Conservation (phyloP, 1,284 basidiomycete genomes). For the Agroathelia rolfsii region DNA sequence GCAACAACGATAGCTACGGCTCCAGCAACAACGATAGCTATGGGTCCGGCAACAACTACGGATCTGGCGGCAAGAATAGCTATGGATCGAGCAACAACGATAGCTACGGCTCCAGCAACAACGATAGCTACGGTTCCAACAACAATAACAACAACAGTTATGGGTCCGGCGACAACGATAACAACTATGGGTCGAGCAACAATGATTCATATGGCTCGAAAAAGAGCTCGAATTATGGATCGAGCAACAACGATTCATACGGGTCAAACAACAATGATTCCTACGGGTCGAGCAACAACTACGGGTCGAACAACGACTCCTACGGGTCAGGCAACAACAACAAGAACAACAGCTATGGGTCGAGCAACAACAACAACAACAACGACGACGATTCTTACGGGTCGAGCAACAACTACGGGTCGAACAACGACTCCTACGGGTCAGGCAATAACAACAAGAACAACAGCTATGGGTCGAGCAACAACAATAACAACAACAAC, state of each 20-base stretch:
- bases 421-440: constrained; percentile 6
- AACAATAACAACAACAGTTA: constrained; percentile 11
- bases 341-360: constrained; percentile 17
- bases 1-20: constrained; percentile 12
- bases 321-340: constrained; percentile 14
- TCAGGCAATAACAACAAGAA: constrained; percentile 7
- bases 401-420: constrained; percentile 14
- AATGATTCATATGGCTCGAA: constrained; percentile 9
- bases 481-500: constrained; percentile 14
- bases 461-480: constrained; percentile 3
- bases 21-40: constrained; percentile 17
- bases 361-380: constrained; percentile 13
- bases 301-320: constrained; percentile 11
- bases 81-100: constrained; percentile 16
- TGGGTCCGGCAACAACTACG: constrained; percentile 15
- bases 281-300: constrained; percentile 7
- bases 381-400: constrained; percentile 13
- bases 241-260: constrained; percentile 16
- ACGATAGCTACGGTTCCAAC: not conserved
- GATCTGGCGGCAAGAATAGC: constrained; percentile 11
- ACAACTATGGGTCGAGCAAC: constrained; percentile 10
- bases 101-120: not conserved
- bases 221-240: constrained; percentile 10
- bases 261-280: constrained; percentile 9
- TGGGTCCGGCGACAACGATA: constrained; percentile 14